Evolutionary conservation across 768 basidiomycete species (phyloP).

Genomic region (Phlebiopsis gigantea): DNA sequence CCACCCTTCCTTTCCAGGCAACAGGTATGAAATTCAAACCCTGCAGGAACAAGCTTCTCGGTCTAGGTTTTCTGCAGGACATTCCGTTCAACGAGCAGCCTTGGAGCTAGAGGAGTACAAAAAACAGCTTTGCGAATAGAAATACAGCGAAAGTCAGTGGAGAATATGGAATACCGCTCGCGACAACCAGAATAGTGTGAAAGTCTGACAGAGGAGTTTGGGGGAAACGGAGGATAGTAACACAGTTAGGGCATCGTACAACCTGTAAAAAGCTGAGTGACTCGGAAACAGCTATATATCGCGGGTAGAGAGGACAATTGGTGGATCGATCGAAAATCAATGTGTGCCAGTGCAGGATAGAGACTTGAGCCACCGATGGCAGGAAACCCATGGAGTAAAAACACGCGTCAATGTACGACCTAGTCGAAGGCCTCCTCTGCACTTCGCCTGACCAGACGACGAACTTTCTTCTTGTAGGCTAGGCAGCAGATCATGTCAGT

Average conservation of each 20-base stretch:
- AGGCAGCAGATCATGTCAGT: not conserved
- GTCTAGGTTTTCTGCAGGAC: no score
- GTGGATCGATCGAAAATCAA: not conserved
- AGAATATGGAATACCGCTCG: no score
- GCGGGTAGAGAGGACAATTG: not conserved
- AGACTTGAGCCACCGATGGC: not conserved
- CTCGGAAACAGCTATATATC: not conserved
- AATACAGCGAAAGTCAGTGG: no score
- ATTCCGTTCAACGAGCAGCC: no score
- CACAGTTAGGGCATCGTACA: not conserved
- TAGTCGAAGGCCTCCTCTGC: slow-evolving; percentile 87
- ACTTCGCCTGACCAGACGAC: slow-evolving; percentile 76
- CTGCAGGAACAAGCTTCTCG: no score
- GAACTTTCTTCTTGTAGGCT: slow-evolving; percentile 96
- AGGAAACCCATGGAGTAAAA: not conserved
- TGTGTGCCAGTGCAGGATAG: not conserved
- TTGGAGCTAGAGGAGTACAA: no score
- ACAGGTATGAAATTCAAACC: no score
- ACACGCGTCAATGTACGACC: not conserved
- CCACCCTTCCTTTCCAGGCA: no score
- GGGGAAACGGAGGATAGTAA: no score
- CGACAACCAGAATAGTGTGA: no score
- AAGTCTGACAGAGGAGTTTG: no score
- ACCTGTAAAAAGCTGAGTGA: not conserved
- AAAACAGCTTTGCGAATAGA: no score